phyloP scores from a whole-genome alignment of 139 green algal genomes.

The Monoraphidium neglectum region DNA sequence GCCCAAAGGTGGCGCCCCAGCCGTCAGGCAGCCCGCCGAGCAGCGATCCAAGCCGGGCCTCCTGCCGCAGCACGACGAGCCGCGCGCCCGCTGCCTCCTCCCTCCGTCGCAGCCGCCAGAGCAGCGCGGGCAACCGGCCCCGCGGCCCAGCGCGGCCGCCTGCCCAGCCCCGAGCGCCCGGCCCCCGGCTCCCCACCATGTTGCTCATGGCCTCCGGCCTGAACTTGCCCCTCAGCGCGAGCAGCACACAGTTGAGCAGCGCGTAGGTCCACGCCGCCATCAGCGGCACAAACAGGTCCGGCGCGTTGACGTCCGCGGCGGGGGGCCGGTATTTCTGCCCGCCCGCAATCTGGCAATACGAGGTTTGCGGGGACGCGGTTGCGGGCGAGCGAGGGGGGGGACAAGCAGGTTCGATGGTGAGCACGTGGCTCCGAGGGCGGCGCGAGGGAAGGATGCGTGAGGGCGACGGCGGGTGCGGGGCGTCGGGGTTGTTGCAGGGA shows the following conservation, averaged over 20 bases:
- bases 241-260: conserved; percentile 59
- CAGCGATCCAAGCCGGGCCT: background rate
- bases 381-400: background rate
- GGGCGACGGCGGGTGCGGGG: too few species aligned
- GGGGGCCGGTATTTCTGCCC: conserved; percentile 88
- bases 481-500: too few species aligned
- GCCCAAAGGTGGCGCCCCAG: too few species aligned
- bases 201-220: conserved; percentile 31
- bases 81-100: too few species aligned
- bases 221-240: conserved; percentile 33
- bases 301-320: conserved; percentile 88
- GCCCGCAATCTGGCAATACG: conserved; percentile 63
- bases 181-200: conserved; percentile 8
- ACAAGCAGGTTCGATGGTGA: background rate
- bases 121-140: too few species aligned
- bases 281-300: conserved; percentile 96
- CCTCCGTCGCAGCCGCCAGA: too few species aligned
- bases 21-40: background rate
- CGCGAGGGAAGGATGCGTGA: too few species aligned
- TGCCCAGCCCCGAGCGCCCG: background rate
- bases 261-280: conserved; percentile 88
- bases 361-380: background rate
- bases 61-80: background rate
- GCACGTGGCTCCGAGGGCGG: background rate
- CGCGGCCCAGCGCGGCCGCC: too few species aligned